Evolutionary conservation across 441 rosid genomes (phyloP), one percentile per base, ranked within the genome.

Genomic region (Capsella rubella): DNA sequence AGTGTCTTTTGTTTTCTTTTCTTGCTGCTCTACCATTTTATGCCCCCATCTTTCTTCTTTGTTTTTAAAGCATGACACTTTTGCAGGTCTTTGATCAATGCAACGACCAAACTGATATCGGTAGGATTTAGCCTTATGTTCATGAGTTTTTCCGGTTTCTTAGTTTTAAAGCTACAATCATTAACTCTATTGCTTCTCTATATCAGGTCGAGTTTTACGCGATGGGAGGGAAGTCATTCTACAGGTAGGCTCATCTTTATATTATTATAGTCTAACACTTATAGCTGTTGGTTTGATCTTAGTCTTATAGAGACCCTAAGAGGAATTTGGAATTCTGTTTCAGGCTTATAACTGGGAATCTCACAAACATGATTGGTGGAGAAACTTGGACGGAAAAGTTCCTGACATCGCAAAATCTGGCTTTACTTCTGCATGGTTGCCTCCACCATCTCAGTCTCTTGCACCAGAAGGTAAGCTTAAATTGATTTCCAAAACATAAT

Each of bases 271-370:
- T 53, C 1, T 18, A 68, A 67, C 34, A 54, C 3, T 43, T 58
- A 43, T 4, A 39, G 7, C 6, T 39, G 58, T 61, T 57, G 31
- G 52, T 69, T 63, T 46, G 55, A 32, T 0, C 4, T 2, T 63
- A 13, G n/a, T 7, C 31, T 68, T 68, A 0, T 37, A 21, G 15
- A 21, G 15, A 40, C 10, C 42, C 8, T 25, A n/a, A 37, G 27
- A 54, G 15, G 39, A 28, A 8, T 53, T 52, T 6, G 15, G 39
- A 39, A 46, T 16, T 64, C 1, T 34, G 1, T 25, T 12, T 50
- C 87, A 92, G 99, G 93, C 88, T 57, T 92, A 88, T 78, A 89
- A 92, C 68, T 95, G 97, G 99, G 99, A 95, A 72, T 90, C 99
- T 80, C 90, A 88, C 42, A 95, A 95, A 79, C 39, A 87, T 78